Conservation (phyloP, 345 rosid species). For the Boechera retrofracta region DNA sequence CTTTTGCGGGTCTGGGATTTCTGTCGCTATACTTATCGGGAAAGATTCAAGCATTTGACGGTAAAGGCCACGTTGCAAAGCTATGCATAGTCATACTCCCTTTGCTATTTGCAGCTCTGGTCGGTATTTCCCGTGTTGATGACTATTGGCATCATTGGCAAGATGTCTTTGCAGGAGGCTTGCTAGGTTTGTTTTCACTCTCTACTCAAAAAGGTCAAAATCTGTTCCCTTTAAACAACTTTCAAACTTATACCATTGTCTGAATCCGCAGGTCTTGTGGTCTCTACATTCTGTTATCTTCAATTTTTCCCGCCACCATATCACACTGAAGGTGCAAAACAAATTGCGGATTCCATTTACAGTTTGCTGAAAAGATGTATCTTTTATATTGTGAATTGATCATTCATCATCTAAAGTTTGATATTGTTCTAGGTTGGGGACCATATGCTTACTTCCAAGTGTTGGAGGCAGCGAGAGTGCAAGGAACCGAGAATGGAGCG, state of each 20-base stretch:
- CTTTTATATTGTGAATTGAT: background rate
- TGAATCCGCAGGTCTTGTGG: constrained; percentile 54
- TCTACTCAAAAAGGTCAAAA: constrained; percentile 20
- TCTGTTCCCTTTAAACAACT: constrained; percentile 6
- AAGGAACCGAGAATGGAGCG: constrained; percentile 33
- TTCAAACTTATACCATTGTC: background rate
- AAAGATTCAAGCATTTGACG: constrained; percentile 70
- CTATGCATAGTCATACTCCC: constrained; percentile 71
- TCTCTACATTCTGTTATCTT: constrained; percentile 71
- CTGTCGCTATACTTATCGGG: constrained; percentile 71
- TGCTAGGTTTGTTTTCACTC: constrained; percentile 56
- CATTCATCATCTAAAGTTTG: background rate
- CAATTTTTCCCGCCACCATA: constrained; percentile 81
- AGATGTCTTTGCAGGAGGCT: constrained; percentile 82
- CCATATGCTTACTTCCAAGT: constrained; percentile 71
- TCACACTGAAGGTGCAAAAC: constrained; percentile 55
- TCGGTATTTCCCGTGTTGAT: constrained; percentile 81
- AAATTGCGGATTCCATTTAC: background rate
- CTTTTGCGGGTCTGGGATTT: constrained; percentile 72
- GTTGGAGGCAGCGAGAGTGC: constrained; percentile 50
- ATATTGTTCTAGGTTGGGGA: constrained; percentile 59
- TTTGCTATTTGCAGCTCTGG: constrained; percentile 65
- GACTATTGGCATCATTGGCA: constrained; percentile 94
- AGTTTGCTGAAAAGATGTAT: background rate
- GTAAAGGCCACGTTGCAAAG: constrained; percentile 74